Percentiles rank a stretch among this genome's conserved stretches.
These are phyloP conservation scores for Narthecium ossifragum DNA, from an alignment of 106 monocot species.

Conservation along the genomic window DNA sequence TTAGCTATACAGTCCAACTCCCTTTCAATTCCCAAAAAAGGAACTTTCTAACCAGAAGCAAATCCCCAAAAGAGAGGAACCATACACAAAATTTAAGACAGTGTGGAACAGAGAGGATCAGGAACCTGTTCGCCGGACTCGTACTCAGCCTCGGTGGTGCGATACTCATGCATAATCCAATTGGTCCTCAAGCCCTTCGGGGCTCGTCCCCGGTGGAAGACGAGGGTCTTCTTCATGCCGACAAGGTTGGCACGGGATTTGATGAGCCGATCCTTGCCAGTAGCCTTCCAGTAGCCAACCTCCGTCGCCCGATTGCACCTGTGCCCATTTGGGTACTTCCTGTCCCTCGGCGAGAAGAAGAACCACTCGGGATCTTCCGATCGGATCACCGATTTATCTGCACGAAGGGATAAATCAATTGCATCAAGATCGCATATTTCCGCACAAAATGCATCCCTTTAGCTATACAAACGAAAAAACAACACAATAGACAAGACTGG, in stretches of 20 bases:
- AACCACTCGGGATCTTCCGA: conserved; percentile 77
- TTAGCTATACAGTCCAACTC: too few species aligned
- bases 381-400: conserved; percentile 54
- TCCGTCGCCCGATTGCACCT: conserved; percentile 62
- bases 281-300: conserved; percentile 84
- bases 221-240: conserved; percentile 89
- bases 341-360: conserved; percentile 70
- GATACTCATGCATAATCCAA: conserved; percentile 87
- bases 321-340: conserved; percentile 69
- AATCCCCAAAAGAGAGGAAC: not conserved
- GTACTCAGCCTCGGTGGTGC: conserved; percentile 43
- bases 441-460: too few species aligned
- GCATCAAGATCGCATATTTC: too few species aligned
- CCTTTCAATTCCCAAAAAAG: too few species aligned
- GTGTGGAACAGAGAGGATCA: not conserved
- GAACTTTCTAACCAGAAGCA: not conserved
- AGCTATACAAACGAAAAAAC: too few species aligned
- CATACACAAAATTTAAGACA: not conserved
- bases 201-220: conserved; percentile 67
- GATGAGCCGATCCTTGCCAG: conserved; percentile 65
- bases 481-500: too few species aligned
- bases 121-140: conserved; percentile 54
- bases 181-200: conserved; percentile 54
- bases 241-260: conserved; percentile 26
- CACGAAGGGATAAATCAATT: conserved; percentile 1